Base-by-base conservation (phyloP, 805 yeast species). In the Starmera quercuum region DNA sequence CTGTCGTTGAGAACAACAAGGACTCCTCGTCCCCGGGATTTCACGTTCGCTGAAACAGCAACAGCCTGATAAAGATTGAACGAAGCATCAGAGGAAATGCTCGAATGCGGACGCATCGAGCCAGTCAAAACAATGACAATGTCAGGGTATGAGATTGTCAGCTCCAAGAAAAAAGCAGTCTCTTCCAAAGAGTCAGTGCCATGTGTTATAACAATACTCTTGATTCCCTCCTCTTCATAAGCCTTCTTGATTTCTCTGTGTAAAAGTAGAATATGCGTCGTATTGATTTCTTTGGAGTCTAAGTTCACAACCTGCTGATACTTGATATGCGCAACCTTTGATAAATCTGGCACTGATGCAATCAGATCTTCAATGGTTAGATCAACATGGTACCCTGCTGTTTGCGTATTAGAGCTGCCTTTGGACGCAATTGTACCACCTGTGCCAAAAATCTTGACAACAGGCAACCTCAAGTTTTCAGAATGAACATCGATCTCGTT, bases 121-220 rank as follows among this genome's bases (percentile, higher is more conserved):
- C 87, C 87, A 31, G 82, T 78, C 51, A 79, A 59, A 5, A 78
- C 84, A 34, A 79, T 70, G 4, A 83, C 83, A 36, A 75, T 54
- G 22, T 62, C 64, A 40, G 66, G 66, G 36, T 58, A 46, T 35
- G 61, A 64, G 30, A 64, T 54, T n/a, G 74, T 65, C 34, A 69
- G 56, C 40, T 76, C 80, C 24, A 77, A 55, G 51, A 77, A 77
- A 48, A 77, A 76, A 0, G 82, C 74, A 7, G 84, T 76, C 49
- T 77, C 84, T 33, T 78, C 77, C 60, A 75, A 63, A 2, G 83
- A 73, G 46, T 77, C 84, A 7, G 84, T 77, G n/a, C 84, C 84
- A 51, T 77, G 84, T 1, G 83, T 77, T 25, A 77, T 71, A 28
- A 77, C 83, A 14, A 75, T 66, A 26, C 82, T 83, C 45, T 73